These are phyloP conservation scores for Rhizophora mangle DNA, from an alignment of 345 rosid species.

Conservation along the genomic window DNA sequence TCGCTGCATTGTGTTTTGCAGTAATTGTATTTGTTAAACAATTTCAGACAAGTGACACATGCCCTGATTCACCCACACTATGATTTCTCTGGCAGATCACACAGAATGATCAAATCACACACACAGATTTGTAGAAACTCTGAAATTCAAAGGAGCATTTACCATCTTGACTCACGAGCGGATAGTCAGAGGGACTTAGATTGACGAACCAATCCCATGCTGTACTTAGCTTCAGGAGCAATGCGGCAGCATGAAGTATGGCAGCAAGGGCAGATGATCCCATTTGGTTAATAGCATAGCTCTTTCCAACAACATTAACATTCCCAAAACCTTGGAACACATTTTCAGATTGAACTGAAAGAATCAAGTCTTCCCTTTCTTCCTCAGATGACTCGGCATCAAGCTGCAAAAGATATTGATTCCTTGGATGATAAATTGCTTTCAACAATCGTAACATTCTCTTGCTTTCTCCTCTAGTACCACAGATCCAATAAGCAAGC, in stretches of 20 bases:
- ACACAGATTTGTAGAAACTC: background rate
- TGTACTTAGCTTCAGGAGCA: slow-evolving; percentile 31
- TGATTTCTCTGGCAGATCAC: too few relatives aligned
- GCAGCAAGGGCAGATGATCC: slow-evolving; percentile 40
- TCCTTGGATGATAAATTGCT: slow-evolving; percentile 42
- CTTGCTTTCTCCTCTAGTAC: slow-evolving; percentile 31
- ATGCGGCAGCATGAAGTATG: slow-evolving; percentile 35
- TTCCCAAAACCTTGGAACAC: slow-evolving; percentile 27
- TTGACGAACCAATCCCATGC: slow-evolving; percentile 45
- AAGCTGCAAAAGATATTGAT: slow-evolving; percentile 33
- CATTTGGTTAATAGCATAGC: slow-evolving; percentile 24
- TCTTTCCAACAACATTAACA: slow-evolving; percentile 38
- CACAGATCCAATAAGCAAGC: slow-evolving; percentile 40
- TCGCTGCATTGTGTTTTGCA: too few relatives aligned
- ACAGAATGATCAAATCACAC: background rate
- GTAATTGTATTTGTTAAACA: too few relatives aligned
- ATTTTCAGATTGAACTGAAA: slow-evolving; percentile 18
- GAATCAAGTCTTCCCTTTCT: slow-evolving; percentile 22
- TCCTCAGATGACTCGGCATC: slow-evolving; percentile 24
- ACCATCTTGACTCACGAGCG: slow-evolving; percentile 37
- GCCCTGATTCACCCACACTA: too few relatives aligned
- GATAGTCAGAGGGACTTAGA: slow-evolving; percentile 36
- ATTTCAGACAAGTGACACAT: too few relatives aligned
- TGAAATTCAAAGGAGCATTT: background rate
- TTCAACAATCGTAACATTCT: slow-evolving; percentile 34